phyloP scores from a whole-genome alignment of 768 basidiomycete genomes.

The Boletus vinaceobasis region DNA sequence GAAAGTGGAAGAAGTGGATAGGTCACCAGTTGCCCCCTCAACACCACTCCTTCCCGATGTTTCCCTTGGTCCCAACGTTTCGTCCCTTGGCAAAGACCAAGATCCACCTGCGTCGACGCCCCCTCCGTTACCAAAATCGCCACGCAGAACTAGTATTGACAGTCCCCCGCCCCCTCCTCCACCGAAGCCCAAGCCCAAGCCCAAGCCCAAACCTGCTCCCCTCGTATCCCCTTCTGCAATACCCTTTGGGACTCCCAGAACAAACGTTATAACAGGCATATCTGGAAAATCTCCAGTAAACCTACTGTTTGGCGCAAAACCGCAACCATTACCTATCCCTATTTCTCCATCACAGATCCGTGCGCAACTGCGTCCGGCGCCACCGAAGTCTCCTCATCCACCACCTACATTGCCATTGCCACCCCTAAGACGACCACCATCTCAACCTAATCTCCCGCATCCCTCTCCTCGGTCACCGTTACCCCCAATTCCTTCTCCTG shows the following conservation, averaged over 20 bases:
- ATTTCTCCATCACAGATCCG: slow-evolving; percentile 28
- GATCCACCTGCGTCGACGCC: slow-evolving; percentile 3
- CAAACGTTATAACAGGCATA: slow-evolving; percentile 18
- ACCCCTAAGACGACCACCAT: slow-evolving; percentile 15
- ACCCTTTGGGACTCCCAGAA: slow-evolving; percentile 16
- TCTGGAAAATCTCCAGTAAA: slow-evolving; percentile 25
- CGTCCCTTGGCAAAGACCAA: slow-evolving; percentile 10
- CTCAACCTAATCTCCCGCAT: slow-evolving; percentile 14
- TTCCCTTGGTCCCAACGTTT: slow-evolving; percentile 8
- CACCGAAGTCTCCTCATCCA: slow-evolving; percentile 19
- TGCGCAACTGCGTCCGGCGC: slow-evolving; percentile 28
- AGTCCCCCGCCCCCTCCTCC: slow-evolving; percentile 20
- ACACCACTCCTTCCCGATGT: slow-evolving; percentile 13
- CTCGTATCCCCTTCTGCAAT: slow-evolving; percentile 3
- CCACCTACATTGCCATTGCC: slow-evolving; percentile 23
- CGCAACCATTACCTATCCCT: slow-evolving; percentile 25
- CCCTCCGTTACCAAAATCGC: slow-evolving; percentile 1
- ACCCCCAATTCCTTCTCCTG: slow-evolving; percentile 9
- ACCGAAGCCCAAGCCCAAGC: slow-evolving; percentile 20
- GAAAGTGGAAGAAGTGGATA: neutral
- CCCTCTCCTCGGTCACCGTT: slow-evolving; percentile 5
- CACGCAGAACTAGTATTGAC: slow-evolving; percentile 10
- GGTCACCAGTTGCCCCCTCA: neutral
- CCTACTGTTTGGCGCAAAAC: slow-evolving; percentile 21
- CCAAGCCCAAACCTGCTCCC: slow-evolving; percentile 11